These are phyloP conservation scores for Chaetomium globosum DNA, from an alignment of 2,329 filamentous ascomycete genomes.

Conservation along the genomic window DNA sequence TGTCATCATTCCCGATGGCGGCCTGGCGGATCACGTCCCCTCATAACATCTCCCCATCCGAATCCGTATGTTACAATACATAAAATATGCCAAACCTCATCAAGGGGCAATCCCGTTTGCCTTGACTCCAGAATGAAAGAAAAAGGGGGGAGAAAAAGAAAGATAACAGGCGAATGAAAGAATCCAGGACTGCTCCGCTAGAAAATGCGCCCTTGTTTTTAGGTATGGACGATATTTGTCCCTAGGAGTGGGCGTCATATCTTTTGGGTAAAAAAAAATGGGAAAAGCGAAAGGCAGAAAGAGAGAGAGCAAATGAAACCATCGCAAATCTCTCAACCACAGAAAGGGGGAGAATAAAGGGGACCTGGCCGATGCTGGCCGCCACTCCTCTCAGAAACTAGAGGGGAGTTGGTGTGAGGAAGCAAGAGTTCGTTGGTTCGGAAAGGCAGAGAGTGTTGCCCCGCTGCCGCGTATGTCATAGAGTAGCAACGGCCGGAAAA, in stretches of 20 bases:
- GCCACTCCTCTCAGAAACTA: not conserved
- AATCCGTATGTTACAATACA: constrained; percentile 21
- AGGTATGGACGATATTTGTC: not conserved
- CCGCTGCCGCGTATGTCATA: not conserved
- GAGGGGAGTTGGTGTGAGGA: not conserved
- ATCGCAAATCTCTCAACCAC: not conserved
- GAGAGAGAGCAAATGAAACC: not conserved
- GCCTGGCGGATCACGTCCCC: not conserved
- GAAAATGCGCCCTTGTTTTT: constrained; percentile 1
- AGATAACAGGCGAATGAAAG: not conserved
- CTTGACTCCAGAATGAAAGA: constrained; percentile 13
- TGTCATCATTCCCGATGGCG: constrained; percentile 2
- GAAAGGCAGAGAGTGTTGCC: not conserved
- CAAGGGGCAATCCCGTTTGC: not conserved
- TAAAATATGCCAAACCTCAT: constrained; percentile 13
- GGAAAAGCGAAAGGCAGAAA: not conserved
- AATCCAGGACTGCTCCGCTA: constrained; percentile 12
- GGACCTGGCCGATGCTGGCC: not conserved
- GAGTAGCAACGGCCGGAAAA: not conserved
- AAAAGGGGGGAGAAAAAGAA: not conserved
- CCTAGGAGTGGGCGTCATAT: constrained; percentile 3
- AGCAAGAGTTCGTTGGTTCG: not conserved
- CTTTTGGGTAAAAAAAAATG: not conserved
- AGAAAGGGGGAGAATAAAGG: not conserved
- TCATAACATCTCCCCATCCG: constrained; percentile 3